Conservation (phyloP, 345 rosid species). For the Eucalyptus curtisii region DNA sequence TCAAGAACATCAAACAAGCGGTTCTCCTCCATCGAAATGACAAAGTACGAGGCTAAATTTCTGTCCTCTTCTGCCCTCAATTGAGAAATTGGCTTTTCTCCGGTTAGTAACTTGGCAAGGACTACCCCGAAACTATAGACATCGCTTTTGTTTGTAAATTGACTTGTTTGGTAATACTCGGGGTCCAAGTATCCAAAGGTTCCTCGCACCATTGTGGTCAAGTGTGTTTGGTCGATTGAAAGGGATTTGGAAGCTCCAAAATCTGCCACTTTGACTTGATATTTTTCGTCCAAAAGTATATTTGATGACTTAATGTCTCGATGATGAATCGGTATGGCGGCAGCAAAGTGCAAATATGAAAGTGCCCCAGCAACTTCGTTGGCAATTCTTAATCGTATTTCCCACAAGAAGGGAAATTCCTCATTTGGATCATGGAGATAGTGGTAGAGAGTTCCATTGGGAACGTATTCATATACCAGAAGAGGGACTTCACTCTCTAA, state of each 20-base stretch:
- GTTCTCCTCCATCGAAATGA: constrained; percentile 1
- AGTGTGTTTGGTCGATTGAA: constrained; percentile 1
- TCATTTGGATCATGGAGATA: neutral
- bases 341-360: constrained; percentile 1
- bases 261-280: constrained; percentile 5
- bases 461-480: neutral
- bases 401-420: neutral
- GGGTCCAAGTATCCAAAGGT: constrained; percentile 13
- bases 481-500: neutral
- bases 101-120: neutral
- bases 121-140: constrained; percentile 10
- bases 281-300: constrained; percentile 5
- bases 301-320: constrained; percentile 2
- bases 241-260: constrained; percentile 4
- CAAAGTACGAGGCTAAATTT: neutral
- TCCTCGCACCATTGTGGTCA: constrained; percentile 4
- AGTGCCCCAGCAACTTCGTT: constrained; percentile 2
- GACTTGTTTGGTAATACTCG: constrained; percentile 4
- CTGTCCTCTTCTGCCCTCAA: neutral
- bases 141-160: constrained; percentile 1
- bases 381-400: neutral
- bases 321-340: neutral
- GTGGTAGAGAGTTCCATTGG: neutral
- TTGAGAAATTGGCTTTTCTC: constrained; percentile 1
- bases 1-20: neutral